phyloP scores from a whole-genome alignment of 805 yeast genomes.

The Zygoascus bituminiphila region DNA sequence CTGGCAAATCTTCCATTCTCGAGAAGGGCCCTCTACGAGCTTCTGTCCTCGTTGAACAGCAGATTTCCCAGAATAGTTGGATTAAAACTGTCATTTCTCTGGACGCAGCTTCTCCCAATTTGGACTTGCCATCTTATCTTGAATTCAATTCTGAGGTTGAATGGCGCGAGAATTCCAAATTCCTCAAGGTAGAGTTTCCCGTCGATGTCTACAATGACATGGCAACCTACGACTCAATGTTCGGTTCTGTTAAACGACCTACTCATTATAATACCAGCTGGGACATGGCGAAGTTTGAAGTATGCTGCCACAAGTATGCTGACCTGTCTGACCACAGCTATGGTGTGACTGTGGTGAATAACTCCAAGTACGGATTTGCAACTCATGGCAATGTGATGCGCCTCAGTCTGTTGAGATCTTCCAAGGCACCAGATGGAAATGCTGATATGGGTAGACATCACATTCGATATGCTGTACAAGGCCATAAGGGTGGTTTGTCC shows the following conservation, averaged over 20 bases:
- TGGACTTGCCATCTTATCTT: slow-evolving; percentile 17
- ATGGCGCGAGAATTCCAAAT: slow-evolving; percentile 58
- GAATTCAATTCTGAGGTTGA: slow-evolving; percentile 45
- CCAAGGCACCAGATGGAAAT: slow-evolving; percentile 76
- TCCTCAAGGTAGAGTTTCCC: slow-evolving; percentile 82
- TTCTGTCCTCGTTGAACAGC: slow-evolving; percentile 53
- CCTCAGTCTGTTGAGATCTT: slow-evolving; percentile 64
- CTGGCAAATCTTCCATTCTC: slow-evolving; percentile 31
- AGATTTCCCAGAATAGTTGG: slow-evolving; percentile 46
- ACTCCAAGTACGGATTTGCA: slow-evolving; percentile 71
- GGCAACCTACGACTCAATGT: slow-evolving; percentile 77
- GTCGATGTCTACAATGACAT: slow-evolving; percentile 57
- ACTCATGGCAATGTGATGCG: slow-evolving; percentile 76
- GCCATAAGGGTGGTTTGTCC: slow-evolving; percentile 55
- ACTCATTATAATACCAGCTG: slow-evolving; percentile 78
- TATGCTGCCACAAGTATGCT: slow-evolving; percentile 76
- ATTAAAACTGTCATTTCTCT: slow-evolving; percentile 64
- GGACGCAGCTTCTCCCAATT: slow-evolving; percentile 29
- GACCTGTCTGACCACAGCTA: slow-evolving; percentile 66
- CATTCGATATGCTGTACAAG: slow-evolving; percentile 63
- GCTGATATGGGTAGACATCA: slow-evolving; percentile 80
- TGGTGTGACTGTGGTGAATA: slow-evolving; percentile 71
- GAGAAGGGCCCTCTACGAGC: slow-evolving; percentile 50
- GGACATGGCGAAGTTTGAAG: slow-evolving; percentile 84
- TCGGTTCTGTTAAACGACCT: slow-evolving; percentile 72